Base-by-base conservation (phyloP, 2,329 filamentous ascomycete species). In the Monosporascus sp. region DNA sequence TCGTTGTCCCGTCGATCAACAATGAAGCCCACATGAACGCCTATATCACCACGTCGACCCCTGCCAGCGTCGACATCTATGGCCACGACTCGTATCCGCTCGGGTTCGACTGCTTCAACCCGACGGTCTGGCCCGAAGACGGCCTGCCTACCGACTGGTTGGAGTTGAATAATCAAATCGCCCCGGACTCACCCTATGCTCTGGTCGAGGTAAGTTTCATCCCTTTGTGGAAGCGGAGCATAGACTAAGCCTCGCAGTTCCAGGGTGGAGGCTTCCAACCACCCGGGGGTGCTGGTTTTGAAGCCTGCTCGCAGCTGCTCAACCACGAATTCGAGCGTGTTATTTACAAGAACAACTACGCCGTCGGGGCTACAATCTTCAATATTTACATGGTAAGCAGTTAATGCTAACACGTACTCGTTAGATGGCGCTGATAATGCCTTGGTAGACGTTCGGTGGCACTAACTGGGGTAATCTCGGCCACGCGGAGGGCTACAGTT, bases 391-490 rank as follows among this genome's bases (percentile, higher is more conserved):
- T 92, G 89, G 83, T 84, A 64, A 59, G 68, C 6, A 4, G 37
- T 46, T 45, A 5, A 18, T 20, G n/a, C 6, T 25, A 49, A 1
- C n/a, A 47, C 43, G 43, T 22, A 55, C 43, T 37, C 44, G n/a
- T 2, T 25, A 24, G 22, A 6, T 4, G 9, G 20, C 35, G 24
- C 18, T 35, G 18, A 22, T 52, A 49, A 45, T 43, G n/a, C 27
- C 37, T 44, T 41, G 37, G 2, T 37, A 81, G 80, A 84, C 80
- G 1, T 89, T 79, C 58, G 89, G 89, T 15, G 89, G 89, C 6
- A 92, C 89, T 0, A 94, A 93, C 65, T 93, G 89, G 89, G 89
- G 89, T 0, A 92, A 90, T 56, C 68, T 90, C 5, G 87, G 88
- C 0, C 82, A 90, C 58, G 78, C 85, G 9, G 84, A 83, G 11